Evolutionary conservation across 169 alveolate genomes (phyloP).

Genomic region (Eimeria sp.): DNA sequence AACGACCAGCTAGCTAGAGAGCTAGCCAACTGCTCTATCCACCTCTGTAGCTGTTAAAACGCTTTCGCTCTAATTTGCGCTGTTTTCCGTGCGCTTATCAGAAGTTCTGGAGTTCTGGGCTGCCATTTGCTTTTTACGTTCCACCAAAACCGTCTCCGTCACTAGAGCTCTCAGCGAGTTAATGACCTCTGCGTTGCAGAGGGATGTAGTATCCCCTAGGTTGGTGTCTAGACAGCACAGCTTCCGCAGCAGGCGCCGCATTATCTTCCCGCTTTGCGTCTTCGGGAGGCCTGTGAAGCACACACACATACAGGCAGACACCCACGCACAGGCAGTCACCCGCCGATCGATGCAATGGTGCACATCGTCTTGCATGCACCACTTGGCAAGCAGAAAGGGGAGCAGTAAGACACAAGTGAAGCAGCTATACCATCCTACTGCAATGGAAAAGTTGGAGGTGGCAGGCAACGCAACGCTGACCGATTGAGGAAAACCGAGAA

Average conservation of each 20-base stretch:
- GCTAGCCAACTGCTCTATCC: not conserved
- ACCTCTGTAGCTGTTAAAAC: not conserved
- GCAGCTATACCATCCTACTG: too few relatives aligned
- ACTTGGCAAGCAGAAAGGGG: too few relatives aligned
- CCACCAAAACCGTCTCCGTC: conserved; percentile 18
- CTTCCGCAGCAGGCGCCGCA: conserved; percentile 95
- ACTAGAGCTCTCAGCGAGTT: not conserved
- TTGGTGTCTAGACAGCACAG: conserved; percentile 91
- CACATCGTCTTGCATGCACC: too few relatives aligned
- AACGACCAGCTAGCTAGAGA: not conserved
- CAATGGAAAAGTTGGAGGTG: too few relatives aligned
- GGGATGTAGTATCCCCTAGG: conserved; percentile 86
- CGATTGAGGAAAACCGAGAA: not conserved
- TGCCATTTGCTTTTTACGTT: not conserved
- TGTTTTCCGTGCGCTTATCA: not conserved
- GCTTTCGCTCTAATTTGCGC: too few relatives aligned
- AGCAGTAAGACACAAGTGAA: too few relatives aligned
- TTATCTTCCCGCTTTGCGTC: conserved; percentile 96
- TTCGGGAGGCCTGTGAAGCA: conserved; percentile 92
- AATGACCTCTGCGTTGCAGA: conserved; percentile 85
- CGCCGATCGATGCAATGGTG: too few relatives aligned
- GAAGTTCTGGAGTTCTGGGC: not conserved
- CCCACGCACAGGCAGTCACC: too few relatives aligned
- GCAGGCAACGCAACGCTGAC: not conserved
- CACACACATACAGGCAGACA: too few relatives aligned